Conservation (phyloP, 805 yeast species). For the Nakazawaea sp. region DNA sequence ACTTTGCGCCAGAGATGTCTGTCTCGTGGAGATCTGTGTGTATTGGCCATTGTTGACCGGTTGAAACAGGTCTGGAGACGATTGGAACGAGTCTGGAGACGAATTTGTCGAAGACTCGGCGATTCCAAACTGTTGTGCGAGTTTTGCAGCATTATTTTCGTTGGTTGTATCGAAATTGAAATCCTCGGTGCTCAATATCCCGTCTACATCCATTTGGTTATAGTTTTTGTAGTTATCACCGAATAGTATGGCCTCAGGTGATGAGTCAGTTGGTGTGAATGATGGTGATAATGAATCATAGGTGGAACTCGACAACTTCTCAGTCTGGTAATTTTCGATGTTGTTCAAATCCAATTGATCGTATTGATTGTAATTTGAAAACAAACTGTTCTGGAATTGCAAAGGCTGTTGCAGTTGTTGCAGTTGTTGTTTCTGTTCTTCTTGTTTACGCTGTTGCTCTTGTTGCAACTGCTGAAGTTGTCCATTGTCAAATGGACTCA, state of each 20-base stretch:
- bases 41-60: background rate
- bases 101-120: slow-evolving; percentile 3
- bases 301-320: slow-evolving; percentile 6
- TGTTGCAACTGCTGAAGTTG: slow-evolving; percentile 3
- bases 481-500: slow-evolving; percentile 17
- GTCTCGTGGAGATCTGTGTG: background rate
- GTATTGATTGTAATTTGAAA: no score
- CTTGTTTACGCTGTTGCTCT: background rate
- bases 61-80: background rate
- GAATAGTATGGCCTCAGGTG: slow-evolving; percentile 28
- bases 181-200: slow-evolving; percentile 1
- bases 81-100: slow-evolving; percentile 9
- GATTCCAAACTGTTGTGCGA: background rate
- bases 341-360: no score
- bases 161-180: background rate
- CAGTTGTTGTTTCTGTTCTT: background rate
- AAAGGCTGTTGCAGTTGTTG: background rate
- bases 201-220: slow-evolving; percentile 6
- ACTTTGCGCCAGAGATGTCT: background rate
- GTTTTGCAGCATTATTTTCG: background rate
- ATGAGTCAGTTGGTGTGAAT: slow-evolving; percentile 26
- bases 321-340: background rate
- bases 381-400: no score
- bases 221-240: slow-evolving; percentile 4
- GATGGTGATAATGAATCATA: slow-evolving; percentile 23